These are phyloP conservation scores for Suhomyces wounanorum DNA, from an alignment of 1,139 yeast species.

Conservation along the genomic window DNA sequence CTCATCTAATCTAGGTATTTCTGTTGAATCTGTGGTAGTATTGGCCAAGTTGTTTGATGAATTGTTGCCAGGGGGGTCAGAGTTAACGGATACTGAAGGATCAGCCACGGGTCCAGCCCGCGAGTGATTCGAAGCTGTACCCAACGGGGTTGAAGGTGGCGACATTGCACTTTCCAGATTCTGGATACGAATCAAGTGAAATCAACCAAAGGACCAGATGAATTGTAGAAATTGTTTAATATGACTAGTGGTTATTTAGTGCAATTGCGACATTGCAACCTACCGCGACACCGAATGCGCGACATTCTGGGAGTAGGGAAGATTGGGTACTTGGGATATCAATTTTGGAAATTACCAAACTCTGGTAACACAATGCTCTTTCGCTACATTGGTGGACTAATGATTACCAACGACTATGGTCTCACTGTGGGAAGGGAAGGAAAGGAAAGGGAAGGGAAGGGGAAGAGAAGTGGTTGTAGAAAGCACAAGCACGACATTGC, in stretches of 20 bases:
- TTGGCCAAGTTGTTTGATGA: background rate
- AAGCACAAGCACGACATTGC: no score
- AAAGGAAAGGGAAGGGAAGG: no score
- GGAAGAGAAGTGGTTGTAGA: no score
- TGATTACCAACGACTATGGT: no score
- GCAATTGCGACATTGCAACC: background rate
- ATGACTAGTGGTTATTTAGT: background rate
- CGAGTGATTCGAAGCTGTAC: background rate
- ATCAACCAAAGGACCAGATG: background rate
- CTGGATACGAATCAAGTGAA: background rate
- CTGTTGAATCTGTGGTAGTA: background rate
- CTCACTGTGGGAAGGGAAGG: no score
- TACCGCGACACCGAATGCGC: background rate
- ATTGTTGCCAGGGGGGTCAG: background rate
- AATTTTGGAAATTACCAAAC: no score
- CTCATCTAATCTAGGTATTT: background rate
- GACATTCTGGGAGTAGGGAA: background rate
- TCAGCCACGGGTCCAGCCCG: background rate
- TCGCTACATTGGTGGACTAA: no score
- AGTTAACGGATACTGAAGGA: background rate
- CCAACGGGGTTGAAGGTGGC: conserved; percentile 13
- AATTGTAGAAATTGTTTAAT: background rate
- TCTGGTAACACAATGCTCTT: no score
- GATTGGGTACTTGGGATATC: no score
- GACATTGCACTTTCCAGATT: conserved; percentile 8